Evolutionary conservation across 192 early-diverging fungal species (phyloP).

Genomic region (Linnemannia exigua): DNA sequence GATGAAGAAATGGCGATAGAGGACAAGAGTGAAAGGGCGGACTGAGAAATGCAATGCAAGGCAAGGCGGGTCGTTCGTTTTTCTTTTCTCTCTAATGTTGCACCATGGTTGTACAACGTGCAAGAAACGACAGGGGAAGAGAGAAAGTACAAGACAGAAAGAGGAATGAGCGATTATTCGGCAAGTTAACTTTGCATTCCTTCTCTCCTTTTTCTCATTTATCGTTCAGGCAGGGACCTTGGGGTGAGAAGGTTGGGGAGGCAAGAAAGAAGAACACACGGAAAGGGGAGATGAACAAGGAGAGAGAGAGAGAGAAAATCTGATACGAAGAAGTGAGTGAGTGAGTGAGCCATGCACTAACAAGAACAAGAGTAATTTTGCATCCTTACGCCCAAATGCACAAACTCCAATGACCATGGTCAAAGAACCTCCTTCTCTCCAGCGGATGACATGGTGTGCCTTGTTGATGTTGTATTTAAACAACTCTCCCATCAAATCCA

Average conservation of each 20-base stretch:
- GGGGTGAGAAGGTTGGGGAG: not conserved
- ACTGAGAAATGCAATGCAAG: not conserved
- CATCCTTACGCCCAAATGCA: not conserved
- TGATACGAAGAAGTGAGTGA: not conserved
- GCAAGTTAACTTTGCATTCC: not conserved
- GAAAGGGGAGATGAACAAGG: not conserved
- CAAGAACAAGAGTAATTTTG: not conserved
- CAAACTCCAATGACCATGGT: not conserved
- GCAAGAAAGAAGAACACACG: not conserved
- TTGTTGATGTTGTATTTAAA: not conserved
- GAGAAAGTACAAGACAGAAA: not conserved
- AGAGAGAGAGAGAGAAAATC: too few species aligned
- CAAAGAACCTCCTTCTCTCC: not conserved
- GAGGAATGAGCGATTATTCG: not conserved
- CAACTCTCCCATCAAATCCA: not conserved
- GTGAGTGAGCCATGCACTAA: not conserved
- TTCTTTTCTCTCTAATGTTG: not conserved
- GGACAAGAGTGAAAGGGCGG: not conserved
- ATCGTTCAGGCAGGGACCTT: slow-evolving; percentile 2
- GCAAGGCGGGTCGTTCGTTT: not conserved
- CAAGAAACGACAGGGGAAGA: not conserved
- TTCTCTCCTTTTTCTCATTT: not conserved
- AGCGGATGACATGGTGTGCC: not conserved
- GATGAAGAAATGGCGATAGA: not conserved
- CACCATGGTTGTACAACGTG: not conserved